Evolutionary conservation across 495 filamentous ascomycete species (phyloP), one percentile per base, ranked within the genome.

Genomic region (Hypomontagnella monticulosa): DNA sequence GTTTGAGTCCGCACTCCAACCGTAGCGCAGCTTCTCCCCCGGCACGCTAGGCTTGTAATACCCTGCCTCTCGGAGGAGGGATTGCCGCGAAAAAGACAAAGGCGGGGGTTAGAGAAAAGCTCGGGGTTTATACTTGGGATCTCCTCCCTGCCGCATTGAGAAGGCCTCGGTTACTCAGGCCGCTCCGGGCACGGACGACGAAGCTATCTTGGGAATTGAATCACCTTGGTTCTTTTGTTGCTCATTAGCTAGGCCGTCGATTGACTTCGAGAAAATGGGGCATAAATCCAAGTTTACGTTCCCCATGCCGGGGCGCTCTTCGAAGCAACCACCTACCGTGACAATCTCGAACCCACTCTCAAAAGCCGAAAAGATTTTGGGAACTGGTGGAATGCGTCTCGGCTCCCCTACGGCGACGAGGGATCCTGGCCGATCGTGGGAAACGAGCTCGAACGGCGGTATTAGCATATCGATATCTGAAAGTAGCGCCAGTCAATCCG

Each of bases 281-380:
- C 73, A 77, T 59, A 76, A 75, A 50, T 82, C 83, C 14, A 84
- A 81, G 51, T 85, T 85, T 61, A 76, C 72, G 20, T 85, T 85
- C 50, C 80, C 83, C 32, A 69, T 84, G 9, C 81, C 82, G 50
- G 81, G 82, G 32, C 80, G 83, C 50, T 79, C 73, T 46, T 65
- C 75, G 23, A 80, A 78, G 60, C 53, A 58, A 20, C 30, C 71
- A 19, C 75, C 38, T 15, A 57, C 57, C 53, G 60, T 43, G 20
- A 53, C 49, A 12, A 41, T 55, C 12, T 58, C 68, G 40, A 69
- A 43, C 12, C 70, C 78, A 6, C 50, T 76, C 27, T 75, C 78
- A 16, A 83, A 83, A 69, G 80, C 76, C 12, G 75, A 81, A 61
- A 80, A 75, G 61, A 73, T 81, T 23, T 66, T 82, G 30, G 79